phyloP scores from a whole-genome alignment of 2,329 filamentous ascomycete species.

The Ceratocystis albifundus region DNA sequence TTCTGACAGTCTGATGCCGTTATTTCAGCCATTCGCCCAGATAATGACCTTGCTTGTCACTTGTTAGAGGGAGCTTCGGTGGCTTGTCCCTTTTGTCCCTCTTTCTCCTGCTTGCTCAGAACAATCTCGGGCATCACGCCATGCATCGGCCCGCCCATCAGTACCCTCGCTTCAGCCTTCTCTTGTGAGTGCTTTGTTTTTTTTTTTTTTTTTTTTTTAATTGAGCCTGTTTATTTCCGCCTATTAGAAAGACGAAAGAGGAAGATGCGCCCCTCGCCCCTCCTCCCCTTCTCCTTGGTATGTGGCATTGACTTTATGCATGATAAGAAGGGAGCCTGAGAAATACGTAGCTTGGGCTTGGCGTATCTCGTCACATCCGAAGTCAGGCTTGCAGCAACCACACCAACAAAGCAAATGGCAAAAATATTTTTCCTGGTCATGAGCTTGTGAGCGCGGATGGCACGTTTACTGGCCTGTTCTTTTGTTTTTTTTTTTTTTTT shows the following conservation, averaged over 20 bases:
- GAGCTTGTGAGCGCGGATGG: neutral
- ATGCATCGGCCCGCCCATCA: slow-evolving; percentile 11
- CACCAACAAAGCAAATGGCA: neutral
- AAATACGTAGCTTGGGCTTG: neutral
- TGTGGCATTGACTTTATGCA: slow-evolving; percentile 7
- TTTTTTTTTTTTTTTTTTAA: no score
- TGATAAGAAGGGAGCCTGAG: neutral
- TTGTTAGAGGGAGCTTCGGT: neutral
- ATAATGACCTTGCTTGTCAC: neutral
- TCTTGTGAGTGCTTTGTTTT: neutral
- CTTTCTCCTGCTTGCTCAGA: neutral
- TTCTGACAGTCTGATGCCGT: neutral
- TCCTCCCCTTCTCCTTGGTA: no score
- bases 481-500: neutral
- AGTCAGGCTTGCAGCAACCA: neutral
- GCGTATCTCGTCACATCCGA: slow-evolving; percentile 8
- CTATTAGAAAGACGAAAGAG: neutral
- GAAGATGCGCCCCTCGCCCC: neutral
- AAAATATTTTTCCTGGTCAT: slow-evolving; percentile 3
- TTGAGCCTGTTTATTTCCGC: neutral
- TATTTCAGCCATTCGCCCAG: neutral
- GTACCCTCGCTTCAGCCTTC: neutral
- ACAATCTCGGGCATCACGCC: slow-evolving; percentile 1
- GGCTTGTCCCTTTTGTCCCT: neutral
- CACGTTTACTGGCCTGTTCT: slow-evolving; percentile 7